Evolutionary conservation across 2,329 filamentous ascomycete species (phyloP), one percentile per base, ranked within the genome.

Genomic region (Phaeophleospora eucalypticola): DNA sequence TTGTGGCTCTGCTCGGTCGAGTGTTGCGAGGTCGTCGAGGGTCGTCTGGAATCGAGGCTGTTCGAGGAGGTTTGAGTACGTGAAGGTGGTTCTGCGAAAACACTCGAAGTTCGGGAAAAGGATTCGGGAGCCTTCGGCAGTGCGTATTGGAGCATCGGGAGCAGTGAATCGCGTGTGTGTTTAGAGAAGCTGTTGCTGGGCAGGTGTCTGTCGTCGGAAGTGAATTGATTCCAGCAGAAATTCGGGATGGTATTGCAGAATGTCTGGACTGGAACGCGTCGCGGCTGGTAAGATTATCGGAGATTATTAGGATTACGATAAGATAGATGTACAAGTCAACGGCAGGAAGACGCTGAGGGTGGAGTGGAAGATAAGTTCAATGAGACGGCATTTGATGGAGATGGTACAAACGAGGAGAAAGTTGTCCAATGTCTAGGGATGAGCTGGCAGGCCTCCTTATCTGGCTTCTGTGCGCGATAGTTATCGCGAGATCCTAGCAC

Each of bases 1-100:
- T 8, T 8, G 27, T 32, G 33, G 14, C 17, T 16, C 27, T 47
- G 36, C 21, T 45, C 48, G 17, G 36, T 42, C 20, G 82, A 67
- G 64, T 72, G 68, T 67, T 67, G 70, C 14, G 75, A 75, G 45
- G 71, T 72, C 21, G 74, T 73, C 41, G 78, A 78, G 3, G 77
- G 75, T 19, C 74, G 75, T 37, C 76, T 71, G 43, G 78, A 76
- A 35, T 76, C 72, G 55, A 72, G 68, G 47, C 68, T 12, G 36
- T 37, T 37, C 15, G n/a, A 6, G 12, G 36, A 10, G 8, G 3
- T 14, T 12, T 17, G 36, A 4, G 17, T 14, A 18, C 6, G 15
- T 16, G 45, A 49, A n/a, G 45, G 33, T 27, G 53, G 50, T 17
- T 58, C 51, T 19, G 57, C 49, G 36, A 57, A 58, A n/a, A 54